Base-by-base conservation (phyloP, 306 rosid genomes). In the Ziziphus jujuba region DNA sequence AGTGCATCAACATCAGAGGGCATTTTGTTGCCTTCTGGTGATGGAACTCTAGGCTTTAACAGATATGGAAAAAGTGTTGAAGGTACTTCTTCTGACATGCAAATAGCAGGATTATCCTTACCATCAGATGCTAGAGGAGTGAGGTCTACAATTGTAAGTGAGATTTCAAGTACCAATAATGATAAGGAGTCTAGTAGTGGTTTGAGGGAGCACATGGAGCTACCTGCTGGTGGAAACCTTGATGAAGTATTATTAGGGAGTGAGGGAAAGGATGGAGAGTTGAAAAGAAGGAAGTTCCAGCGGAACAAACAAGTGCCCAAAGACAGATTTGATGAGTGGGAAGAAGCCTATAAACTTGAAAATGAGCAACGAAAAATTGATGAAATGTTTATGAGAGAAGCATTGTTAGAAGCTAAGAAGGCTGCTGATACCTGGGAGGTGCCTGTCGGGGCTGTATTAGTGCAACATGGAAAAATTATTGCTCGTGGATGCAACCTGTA, bases 401-500 rank as follows among this genome's bases (percentile, higher is more conserved):
- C 99, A 59, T 90, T 95, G 69, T 54, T 84, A 28, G 99, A 95
- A 82, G 97, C 99, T 40, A 84, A 79, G 85, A 95, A 88, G 73
- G 99, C 99, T 55, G 99, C 87, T 77, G 99, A 88, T 78, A 74
- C 74, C 35, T 95, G 99, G 99, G 99, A 95, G 83, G 99, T 95
- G 25, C 99, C 99, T 72, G 96, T 95, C 61, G 99, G 99, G 69
- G 96, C 99, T 53, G 95, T 95, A 33, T 81, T 95, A 62, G 97
- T 95, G 79, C 96, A 80, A 58, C 77, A 95, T 56, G 99, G 99
- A 62, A 87, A 84, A 70, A 81, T 95, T 69, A 85, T 95, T 74
- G 90, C 97, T 23, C 93, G 99, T 28, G 99, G 97, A 58, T 85
- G 71, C 80, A 95, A 88, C 87, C 77, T 90, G 99, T 95, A 79